Conservation (phyloP, 1,139 yeast species). For the Pichia sp. region DNA sequence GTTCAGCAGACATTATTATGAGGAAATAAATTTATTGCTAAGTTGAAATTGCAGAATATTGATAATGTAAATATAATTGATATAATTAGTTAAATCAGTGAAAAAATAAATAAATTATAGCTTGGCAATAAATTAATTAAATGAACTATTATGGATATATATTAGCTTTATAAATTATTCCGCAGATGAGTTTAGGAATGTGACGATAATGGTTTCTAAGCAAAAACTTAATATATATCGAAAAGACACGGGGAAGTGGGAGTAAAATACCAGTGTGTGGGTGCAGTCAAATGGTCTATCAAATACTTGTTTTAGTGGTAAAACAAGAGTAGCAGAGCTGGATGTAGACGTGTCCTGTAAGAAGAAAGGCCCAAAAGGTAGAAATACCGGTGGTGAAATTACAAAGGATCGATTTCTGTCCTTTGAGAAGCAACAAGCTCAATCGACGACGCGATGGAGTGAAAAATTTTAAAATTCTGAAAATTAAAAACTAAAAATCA, state of each 20-base stretch:
- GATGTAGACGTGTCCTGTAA: not conserved
- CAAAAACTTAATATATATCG: not conserved
- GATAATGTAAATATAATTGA: not conserved
- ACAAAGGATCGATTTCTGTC: not conserved
- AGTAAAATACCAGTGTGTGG: not conserved
- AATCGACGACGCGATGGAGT: not conserved
- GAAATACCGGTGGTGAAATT: not conserved
- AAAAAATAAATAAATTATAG: not conserved
- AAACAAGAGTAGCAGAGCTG: not conserved
- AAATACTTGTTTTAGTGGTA: not conserved
- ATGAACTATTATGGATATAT: not conserved
- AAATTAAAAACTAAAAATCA: not conserved
- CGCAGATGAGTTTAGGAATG: not conserved
- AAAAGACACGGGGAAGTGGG: not conserved
- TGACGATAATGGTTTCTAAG: not conserved
- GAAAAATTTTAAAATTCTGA: not conserved
- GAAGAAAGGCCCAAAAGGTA: not conserved
- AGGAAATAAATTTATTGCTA: not conserved
- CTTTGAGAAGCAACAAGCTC: not conserved
- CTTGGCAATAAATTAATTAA: not conserved
- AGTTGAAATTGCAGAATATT: not conserved
- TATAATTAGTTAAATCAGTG: not conserved
- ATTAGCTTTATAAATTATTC: not conserved
- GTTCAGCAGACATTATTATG: constrained; percentile 1
- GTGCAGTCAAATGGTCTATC: not conserved